Conservation (phyloP, 345 rosid species). For the Clausena lansium region DNA sequence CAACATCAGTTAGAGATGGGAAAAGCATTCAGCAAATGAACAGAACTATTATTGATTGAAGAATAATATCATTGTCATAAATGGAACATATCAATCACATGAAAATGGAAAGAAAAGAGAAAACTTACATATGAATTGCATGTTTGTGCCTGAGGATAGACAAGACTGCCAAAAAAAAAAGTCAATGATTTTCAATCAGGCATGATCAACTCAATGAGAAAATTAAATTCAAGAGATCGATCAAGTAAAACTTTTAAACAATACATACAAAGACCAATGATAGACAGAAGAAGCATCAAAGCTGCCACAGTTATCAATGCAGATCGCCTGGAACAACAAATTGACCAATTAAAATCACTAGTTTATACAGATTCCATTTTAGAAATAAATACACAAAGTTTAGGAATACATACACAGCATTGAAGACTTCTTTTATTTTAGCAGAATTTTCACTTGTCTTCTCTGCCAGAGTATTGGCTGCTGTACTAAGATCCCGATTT, state of each 20-base stretch:
- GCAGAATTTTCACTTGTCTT: slow-evolving; percentile 70
- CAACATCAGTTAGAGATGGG: slow-evolving; percentile 8
- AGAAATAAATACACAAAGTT: slow-evolving; percentile 16
- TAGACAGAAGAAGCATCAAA: slow-evolving; percentile 78
- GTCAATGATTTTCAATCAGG: slow-evolving; percentile 3
- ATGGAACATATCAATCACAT: neutral
- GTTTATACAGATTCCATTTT: neutral
- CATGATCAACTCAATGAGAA: slow-evolving; percentile 18
- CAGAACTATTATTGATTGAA: neutral
- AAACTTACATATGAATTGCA: slow-evolving; percentile 72
- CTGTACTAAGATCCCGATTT: slow-evolving; percentile 64
- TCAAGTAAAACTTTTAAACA: neutral
- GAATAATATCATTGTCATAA: neutral
- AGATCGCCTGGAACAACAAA: slow-evolving; percentile 57
- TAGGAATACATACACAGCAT: slow-evolving; percentile 56
- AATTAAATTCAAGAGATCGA: neutral
- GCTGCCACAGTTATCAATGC: slow-evolving; percentile 77
- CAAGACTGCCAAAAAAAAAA: slow-evolving; percentile 45
- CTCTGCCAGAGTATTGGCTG: slow-evolving; percentile 65
- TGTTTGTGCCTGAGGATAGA: slow-evolving; percentile 72
- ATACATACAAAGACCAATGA: slow-evolving; percentile 81
- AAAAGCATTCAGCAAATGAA: neutral
- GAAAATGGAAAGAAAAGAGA: neutral
- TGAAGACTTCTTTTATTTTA: slow-evolving; percentile 64
- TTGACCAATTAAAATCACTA: neutral